phyloP scores from a whole-genome alignment of 2,329 filamentous ascomycete genomes.

The Shiraia bambusicola region DNA sequence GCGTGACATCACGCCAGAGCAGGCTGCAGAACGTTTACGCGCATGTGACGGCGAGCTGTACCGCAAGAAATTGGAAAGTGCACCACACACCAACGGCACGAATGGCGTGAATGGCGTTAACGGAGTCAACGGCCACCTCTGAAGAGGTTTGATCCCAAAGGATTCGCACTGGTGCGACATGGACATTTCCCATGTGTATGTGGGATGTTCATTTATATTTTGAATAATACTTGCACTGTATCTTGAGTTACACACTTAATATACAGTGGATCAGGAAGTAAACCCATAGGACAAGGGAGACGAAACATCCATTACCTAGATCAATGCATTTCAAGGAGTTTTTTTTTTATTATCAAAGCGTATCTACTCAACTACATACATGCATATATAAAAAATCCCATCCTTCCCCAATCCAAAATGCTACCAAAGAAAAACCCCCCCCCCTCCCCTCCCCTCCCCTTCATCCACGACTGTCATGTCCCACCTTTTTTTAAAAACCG shows the following conservation, averaged over 20 bases:
- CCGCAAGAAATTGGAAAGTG: conserved; percentile 56
- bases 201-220: conserved; percentile 1
- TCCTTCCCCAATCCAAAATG: conserved; percentile 9
- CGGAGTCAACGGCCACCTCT: conserved; percentile 17
- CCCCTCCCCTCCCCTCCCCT: too few relatives aligned
- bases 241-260: too few relatives aligned
- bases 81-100: conserved; percentile 16
- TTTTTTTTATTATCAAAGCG: background rate
- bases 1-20: conserved; percentile 94
- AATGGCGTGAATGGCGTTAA: conserved; percentile 17
- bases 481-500: background rate
- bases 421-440: conserved; percentile 3
- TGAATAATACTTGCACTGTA: too few relatives aligned
- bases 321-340: background rate
- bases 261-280: too few relatives aligned
- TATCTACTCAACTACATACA: too few relatives aligned
- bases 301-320: too few relatives aligned
- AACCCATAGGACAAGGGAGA: too few relatives aligned
- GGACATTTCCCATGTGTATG: background rate
- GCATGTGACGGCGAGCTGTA: conserved; percentile 81
- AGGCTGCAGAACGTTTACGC: conserved; percentile 77
- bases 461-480: background rate
- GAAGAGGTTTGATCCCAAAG: background rate
- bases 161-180: background rate
- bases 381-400: too few relatives aligned